Percentiles rank a stretch among this genome's conserved stretches.
Conservation (phyloP, 495 filamentous ascomycete genomes). For the Sporormia fimetaria region DNA sequence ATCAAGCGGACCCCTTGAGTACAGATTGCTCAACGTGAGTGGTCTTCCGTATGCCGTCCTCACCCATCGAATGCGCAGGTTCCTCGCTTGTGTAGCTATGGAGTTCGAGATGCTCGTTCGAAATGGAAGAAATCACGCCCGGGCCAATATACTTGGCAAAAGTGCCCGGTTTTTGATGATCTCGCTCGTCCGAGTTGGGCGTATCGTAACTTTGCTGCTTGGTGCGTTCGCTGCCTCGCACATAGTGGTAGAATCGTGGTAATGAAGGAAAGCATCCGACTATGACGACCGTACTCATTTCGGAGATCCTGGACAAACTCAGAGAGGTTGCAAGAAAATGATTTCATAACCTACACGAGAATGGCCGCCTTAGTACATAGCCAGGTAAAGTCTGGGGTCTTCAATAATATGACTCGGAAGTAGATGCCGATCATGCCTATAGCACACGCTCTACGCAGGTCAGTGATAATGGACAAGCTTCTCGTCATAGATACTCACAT, state of each 20-base stretch:
- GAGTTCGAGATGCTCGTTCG: too few relatives aligned
- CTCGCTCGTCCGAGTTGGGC: too few relatives aligned
- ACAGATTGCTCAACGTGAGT: too few relatives aligned
- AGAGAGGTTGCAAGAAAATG: background rate
- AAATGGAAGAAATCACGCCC: too few relatives aligned
- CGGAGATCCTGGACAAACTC: background rate
- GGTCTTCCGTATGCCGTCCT: too few relatives aligned
- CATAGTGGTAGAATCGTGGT: background rate
- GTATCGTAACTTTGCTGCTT: too few relatives aligned
- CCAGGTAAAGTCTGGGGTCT: slow-evolving; percentile 2
- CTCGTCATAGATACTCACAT: background rate
- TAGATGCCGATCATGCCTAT: slow-evolving; percentile 1
- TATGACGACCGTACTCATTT: slow-evolving; percentile 4
- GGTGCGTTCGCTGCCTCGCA: too few relatives aligned
- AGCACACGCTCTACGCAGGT: background rate
- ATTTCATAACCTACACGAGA: slow-evolving; percentile 2
- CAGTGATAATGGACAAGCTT: background rate
- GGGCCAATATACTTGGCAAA: too few relatives aligned
- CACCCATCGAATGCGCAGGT: too few relatives aligned
- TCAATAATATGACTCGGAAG: slow-evolving; percentile 1
- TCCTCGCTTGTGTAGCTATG: too few relatives aligned
- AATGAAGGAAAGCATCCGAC: slow-evolving; percentile 8
- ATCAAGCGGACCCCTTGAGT: too few relatives aligned
- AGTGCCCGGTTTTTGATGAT: too few relatives aligned
- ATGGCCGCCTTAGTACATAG: background rate